Conservation (phyloP, 2,329 filamentous ascomycete genomes). For the Cladosporium sp. region DNA sequence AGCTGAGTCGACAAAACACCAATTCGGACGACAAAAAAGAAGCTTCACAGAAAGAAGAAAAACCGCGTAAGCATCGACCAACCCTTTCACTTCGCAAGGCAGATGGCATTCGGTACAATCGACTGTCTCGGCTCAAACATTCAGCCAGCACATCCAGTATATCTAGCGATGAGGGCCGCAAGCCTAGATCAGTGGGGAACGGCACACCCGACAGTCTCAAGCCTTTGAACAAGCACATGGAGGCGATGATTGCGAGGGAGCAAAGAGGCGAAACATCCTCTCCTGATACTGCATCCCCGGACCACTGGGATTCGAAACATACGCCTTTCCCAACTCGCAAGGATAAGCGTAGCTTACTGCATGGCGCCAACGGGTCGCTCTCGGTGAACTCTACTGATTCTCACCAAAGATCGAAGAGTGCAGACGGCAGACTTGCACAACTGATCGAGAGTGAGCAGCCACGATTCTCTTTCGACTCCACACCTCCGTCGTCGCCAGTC, state of each 20-base stretch:
- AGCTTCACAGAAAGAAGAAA: background rate
- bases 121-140: constrained; percentile 16
- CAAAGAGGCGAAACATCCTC: constrained; percentile 32
- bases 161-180: constrained; percentile 33
- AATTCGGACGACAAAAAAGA: background rate
- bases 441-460: constrained; percentile 22
- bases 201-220: background rate
- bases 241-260: constrained; percentile 38
- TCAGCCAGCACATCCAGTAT: constrained; percentile 23
- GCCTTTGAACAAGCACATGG: constrained; percentile 41
- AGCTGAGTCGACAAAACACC: constrained; percentile 9
- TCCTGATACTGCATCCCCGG: constrained; percentile 36
- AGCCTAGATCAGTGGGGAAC: constrained; percentile 34
- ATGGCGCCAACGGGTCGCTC: constrained; percentile 16
- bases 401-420: constrained; percentile 14
- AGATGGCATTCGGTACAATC: constrained; percentile 18
- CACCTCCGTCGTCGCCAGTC: constrained; percentile 34
- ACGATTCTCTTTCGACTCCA: constrained; percentile 35
- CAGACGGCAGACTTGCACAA: constrained; percentile 13
- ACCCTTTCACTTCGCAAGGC: constrained; percentile 16
- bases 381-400: constrained; percentile 15
- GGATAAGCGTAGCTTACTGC: background rate
- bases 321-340: constrained; percentile 18
- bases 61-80: constrained; percentile 6
- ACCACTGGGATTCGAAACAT: constrained; percentile 31